Percentiles rank a stretch among this genome's conserved stretches.
These are phyloP conservation scores for Aegle marmelos DNA, from an alignment of 345 rosid genomes.

Conservation along the genomic window DNA sequence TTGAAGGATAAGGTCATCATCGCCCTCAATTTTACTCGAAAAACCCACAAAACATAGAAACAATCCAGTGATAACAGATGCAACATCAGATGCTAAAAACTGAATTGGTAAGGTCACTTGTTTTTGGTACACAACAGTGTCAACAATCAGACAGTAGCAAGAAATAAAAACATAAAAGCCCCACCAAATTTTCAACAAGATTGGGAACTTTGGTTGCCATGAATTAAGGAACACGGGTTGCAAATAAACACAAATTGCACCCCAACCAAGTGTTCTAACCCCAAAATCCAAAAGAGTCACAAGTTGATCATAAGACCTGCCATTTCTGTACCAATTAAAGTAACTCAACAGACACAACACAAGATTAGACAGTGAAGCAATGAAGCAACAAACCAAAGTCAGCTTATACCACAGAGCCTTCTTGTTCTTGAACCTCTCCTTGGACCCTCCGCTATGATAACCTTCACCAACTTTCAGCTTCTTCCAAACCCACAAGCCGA, in stretches of 20 bases:
- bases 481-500: slow-evolving; percentile 34
- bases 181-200: slow-evolving; percentile 53
- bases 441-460: slow-evolving; percentile 13
- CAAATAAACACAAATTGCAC: slow-evolving; percentile 32
- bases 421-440: slow-evolving; percentile 16
- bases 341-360: slow-evolving; percentile 33
- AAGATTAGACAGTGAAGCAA: slow-evolving; percentile 36
- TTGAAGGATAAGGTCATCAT: slow-evolving; percentile 28
- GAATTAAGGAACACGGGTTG: slow-evolving; percentile 19
- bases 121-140: slow-evolving; percentile 19
- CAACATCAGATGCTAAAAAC: slow-evolving; percentile 14
- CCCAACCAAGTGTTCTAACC: slow-evolving; percentile 48
- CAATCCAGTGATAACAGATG: slow-evolving; percentile 18
- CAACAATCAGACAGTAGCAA: slow-evolving; percentile 42
- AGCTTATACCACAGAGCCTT: slow-evolving; percentile 25
- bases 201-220: slow-evolving; percentile 26
- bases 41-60: slow-evolving; percentile 18
- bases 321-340: slow-evolving; percentile 37
- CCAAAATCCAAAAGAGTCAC: slow-evolving; percentile 40
- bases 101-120: slow-evolving; percentile 12
- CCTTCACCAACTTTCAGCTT: slow-evolving; percentile 23
- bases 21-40: not conserved
- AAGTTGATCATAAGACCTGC: slow-evolving; percentile 33
- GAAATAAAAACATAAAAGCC: slow-evolving; percentile 41
- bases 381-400: slow-evolving; percentile 32